Evolutionary conservation across 208 protist species (phyloP).

Genomic region (Porcisia hertigi): DNA sequence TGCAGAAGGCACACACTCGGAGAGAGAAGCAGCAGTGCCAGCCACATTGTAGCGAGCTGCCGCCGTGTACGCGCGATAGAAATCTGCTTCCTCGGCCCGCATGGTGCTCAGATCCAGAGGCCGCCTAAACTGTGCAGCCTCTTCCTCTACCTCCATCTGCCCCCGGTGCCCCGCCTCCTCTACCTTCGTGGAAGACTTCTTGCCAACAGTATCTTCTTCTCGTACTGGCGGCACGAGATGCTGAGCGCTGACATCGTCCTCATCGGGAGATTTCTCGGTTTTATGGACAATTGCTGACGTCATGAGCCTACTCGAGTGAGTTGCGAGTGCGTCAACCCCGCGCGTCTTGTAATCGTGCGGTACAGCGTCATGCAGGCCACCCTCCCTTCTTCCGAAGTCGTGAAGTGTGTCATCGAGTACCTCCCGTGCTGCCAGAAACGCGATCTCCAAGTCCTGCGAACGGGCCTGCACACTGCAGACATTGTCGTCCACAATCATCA

Average conservation of each 20-base stretch:
- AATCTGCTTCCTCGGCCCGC: slow-evolving; percentile 64
- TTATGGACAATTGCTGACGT: not conserved
- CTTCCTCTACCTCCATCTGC: not conserved
- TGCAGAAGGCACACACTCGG: not conserved
- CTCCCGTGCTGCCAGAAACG: slow-evolving; percentile 72
- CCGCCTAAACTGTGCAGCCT: slow-evolving; percentile 7
- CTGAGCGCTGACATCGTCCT: not conserved
- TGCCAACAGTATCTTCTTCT: not conserved
- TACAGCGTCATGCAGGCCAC: not conserved
- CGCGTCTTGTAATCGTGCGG: not conserved
- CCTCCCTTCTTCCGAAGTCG: slow-evolving; percentile 36
- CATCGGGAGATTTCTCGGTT: not conserved
- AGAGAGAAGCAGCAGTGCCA: slow-evolving; percentile 11
- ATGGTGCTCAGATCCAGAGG: slow-evolving; percentile 24
- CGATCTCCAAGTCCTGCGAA: slow-evolving; percentile 83
- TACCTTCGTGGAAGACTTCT: not conserved
- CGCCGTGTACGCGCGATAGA: slow-evolving; percentile 76
- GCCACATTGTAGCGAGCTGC: slow-evolving; percentile 23
- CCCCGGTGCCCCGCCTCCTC: not conserved
- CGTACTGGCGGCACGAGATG: not conserved
- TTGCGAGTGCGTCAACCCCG: not conserved
- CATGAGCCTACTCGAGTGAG: not conserved
- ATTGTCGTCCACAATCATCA: slow-evolving; percentile 88
- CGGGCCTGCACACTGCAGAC: slow-evolving; percentile 61
- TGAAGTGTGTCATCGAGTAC: slow-evolving; percentile 57